Evolutionary conservation across 208 protist species (phyloP).

Genomic region (Phytomonas sp.): DNA sequence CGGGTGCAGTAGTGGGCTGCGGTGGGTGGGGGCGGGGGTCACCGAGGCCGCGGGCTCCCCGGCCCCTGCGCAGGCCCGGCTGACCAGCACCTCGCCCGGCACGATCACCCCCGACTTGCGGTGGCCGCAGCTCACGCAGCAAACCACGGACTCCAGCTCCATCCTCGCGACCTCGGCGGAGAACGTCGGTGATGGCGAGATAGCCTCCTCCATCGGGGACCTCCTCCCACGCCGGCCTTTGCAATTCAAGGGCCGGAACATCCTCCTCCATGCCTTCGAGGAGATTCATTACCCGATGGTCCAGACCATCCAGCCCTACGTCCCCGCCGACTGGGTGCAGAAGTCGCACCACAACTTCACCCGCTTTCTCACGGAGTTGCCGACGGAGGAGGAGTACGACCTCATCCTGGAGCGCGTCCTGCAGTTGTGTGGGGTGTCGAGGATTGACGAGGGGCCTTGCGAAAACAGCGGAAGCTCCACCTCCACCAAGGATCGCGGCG

Average conservation of each 20-base stretch:
- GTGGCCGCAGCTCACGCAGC: too few species aligned
- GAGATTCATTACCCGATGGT: conserved; percentile 42
- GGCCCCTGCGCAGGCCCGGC: too few species aligned
- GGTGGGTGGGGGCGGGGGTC: too few species aligned
- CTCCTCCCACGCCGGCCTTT: conserved; percentile 13
- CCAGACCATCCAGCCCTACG: conserved; percentile 23
- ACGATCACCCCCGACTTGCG: too few species aligned
- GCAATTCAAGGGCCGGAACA: conserved; percentile 28
- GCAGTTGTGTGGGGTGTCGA: conserved; percentile 14
- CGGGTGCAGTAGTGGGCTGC: background rate
- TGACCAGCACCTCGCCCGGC: too few species aligned
- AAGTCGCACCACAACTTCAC: conserved; percentile 28
- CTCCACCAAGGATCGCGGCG: too few species aligned
- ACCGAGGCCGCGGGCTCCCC: too few species aligned
- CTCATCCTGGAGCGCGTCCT: conserved; percentile 24
- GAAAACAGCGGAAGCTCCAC: too few species aligned
- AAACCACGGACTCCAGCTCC: too few species aligned
- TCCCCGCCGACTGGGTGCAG: conserved; percentile 36
- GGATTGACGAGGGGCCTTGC: conserved; percentile 10
- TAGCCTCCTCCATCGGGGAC: background rate
- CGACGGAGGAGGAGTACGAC: conserved; percentile 27
- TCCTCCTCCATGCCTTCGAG: conserved; percentile 34
- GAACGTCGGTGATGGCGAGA: background rate
- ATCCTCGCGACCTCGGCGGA: background rate
- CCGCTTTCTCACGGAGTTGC: conserved; percentile 15